Conservation (phyloP, 2,329 filamentous ascomycete genomes). For the Aspergillus unguis region DNA sequence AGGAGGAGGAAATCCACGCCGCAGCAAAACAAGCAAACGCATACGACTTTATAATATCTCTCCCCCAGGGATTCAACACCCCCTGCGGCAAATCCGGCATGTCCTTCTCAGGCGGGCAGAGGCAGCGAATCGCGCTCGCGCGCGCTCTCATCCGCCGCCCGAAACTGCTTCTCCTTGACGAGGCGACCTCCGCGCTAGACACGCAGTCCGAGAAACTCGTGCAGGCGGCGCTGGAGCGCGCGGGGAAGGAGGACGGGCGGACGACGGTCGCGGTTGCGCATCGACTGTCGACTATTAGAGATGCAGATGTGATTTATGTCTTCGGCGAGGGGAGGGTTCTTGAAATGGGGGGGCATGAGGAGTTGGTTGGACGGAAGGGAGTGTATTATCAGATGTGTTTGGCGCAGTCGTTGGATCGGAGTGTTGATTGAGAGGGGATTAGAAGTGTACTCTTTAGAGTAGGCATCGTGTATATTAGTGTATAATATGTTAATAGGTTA, state of each 20-base stretch:
- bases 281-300: conserved; percentile 78
- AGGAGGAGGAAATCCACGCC: not conserved
- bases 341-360: conserved; percentile 76
- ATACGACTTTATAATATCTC: conserved; percentile 2
- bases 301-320: conserved; percentile 85
- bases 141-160: conserved; percentile 51
- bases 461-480: too few species aligned
- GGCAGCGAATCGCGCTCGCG: conserved; percentile 54
- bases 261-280: conserved; percentile 68
- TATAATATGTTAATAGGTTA: too few species aligned
- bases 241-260: conserved; percentile 30
- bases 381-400: conserved; percentile 66
- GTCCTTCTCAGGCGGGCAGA: conserved; percentile 53
- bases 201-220: conserved; percentile 46
- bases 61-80: not conserved
- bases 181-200: conserved; percentile 54
- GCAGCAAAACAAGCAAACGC: conserved; percentile 8
- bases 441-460: not conserved
- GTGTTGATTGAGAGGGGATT: not conserved
- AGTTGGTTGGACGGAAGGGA: conserved; percentile 63
- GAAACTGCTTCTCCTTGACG: conserved; percentile 52
- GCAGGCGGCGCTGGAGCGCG: conserved; percentile 19
- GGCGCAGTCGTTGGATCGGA: conserved; percentile 4
- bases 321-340: conserved; percentile 73
- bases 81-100: conserved; percentile 51